These are phyloP conservation scores for Leccinum ochraceum DNA, from an alignment of 768 basidiomycete species.

Conservation along the genomic window DNA sequence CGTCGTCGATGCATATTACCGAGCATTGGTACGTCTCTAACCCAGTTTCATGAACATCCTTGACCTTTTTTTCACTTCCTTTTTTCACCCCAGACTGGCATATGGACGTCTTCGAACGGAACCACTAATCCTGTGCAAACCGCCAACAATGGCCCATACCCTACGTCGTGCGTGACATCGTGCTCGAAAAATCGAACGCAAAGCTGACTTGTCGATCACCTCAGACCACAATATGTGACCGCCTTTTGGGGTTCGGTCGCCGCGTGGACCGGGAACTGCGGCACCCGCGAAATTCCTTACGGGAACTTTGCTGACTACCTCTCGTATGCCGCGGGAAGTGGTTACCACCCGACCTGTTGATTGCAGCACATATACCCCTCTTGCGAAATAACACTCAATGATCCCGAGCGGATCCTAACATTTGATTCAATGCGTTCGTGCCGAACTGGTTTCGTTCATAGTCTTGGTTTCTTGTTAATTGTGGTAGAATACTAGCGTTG, in stretches of 20 bases:
- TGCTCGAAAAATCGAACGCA: not conserved
- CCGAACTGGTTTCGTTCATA: not conserved
- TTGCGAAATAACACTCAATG: not conserved
- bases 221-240: slow-evolving; percentile 21
- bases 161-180: slow-evolving; percentile 17
- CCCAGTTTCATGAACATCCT: not conserved
- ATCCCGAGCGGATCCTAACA: not conserved
- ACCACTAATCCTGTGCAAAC: slow-evolving; percentile 5
- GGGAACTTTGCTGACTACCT: slow-evolving; percentile 25
- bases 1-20: slow-evolving; percentile 24
- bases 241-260: slow-evolving; percentile 24
- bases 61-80: not conserved
- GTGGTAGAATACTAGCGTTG: not conserved
- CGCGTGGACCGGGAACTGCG: slow-evolving; percentile 28
- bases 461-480: not conserved
- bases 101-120: slow-evolving; percentile 11
- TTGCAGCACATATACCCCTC: not conserved
- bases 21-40: slow-evolving; percentile 15
- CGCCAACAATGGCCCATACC: slow-evolving; percentile 22
- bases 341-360: slow-evolving; percentile 19
- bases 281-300: slow-evolving; percentile 24
- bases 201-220: not conserved
- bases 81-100: slow-evolving; percentile 13
- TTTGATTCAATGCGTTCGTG: not conserved
- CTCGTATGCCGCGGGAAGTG: slow-evolving; percentile 21